A percentile compares a stretch with the other conserved stretches of the same genome.
These are phyloP conservation scores for Marsdenia floribunda DNA, from an alignment of 257 asterid species.

Conservation along the genomic window DNA sequence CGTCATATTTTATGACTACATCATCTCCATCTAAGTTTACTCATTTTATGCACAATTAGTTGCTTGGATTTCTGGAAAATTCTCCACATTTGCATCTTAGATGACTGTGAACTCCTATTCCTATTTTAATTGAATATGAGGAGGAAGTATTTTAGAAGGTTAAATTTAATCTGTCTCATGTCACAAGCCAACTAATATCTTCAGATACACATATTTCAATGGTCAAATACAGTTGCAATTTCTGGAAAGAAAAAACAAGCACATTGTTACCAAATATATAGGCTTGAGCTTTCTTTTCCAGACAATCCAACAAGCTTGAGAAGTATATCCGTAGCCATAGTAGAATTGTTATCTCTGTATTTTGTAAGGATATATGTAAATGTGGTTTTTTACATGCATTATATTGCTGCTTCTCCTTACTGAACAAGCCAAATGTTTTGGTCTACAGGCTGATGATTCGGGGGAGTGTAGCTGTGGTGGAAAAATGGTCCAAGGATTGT, in stretches of 20 bases:
- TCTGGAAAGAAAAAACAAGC: too few species aligned
- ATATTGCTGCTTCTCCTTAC: not conserved
- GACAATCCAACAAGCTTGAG: not conserved
- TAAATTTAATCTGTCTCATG: not conserved
- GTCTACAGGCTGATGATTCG: constrained; percentile 59
- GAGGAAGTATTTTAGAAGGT: not conserved
- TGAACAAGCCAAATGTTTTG: not conserved
- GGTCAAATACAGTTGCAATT: too few species aligned
- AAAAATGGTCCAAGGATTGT: constrained; percentile 50
- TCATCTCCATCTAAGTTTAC: not conserved
- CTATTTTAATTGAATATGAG: not conserved
- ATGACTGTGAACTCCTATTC: not conserved
- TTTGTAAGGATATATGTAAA: not conserved
- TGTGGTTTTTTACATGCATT: not conserved
- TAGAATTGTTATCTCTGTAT: not conserved
- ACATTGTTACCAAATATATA: not conserved
- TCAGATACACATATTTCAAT: not conserved
- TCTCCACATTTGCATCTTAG: not conserved
- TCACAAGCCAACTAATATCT: not conserved
- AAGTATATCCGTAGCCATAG: not conserved
- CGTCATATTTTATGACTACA: not conserved
- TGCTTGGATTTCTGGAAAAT: not conserved
- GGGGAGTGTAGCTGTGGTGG: constrained; percentile 76
- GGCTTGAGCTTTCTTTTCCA: not conserved
- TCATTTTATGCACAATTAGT: not conserved